These are phyloP conservation scores for Raddia distichophylla DNA, from an alignment of 176 grass and related monocot genomes.

Conservation along the genomic window DNA sequence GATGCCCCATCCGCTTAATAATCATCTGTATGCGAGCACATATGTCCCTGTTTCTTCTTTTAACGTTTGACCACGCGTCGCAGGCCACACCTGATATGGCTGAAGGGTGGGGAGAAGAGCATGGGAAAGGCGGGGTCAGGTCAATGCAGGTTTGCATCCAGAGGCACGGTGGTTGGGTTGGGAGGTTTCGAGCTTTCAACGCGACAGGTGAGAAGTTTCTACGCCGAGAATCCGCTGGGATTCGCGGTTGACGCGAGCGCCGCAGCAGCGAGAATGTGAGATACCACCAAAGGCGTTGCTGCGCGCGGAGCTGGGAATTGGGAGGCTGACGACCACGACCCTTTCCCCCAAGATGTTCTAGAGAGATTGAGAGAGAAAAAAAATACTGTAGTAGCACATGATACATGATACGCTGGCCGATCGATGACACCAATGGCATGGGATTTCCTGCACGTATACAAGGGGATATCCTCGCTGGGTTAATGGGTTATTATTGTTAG, in stretches of 20 bases:
- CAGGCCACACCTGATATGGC: not conserved
- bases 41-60: not conserved
- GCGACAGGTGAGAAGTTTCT: slow-evolving; percentile 45
- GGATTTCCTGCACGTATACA: not conserved
- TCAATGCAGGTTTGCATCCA: slow-evolving; percentile 36
- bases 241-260: slow-evolving; percentile 30
- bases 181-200: slow-evolving; percentile 2
- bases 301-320: not conserved
- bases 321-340: not conserved
- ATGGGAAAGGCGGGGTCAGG: not conserved
- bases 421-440: not conserved
- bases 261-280: slow-evolving; percentile 12
- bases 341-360: not conserved
- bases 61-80: slow-evolving; percentile 28
- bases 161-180: slow-evolving; percentile 22
- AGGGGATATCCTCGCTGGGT: not conserved
- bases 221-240: slow-evolving; percentile 30
- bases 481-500: no score
- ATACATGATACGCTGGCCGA: not conserved
- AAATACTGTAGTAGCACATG: not conserved
- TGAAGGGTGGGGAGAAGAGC: not conserved
- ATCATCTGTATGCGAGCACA: not conserved
- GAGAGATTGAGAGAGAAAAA: not conserved
- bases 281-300: not conserved
- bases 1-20: not conserved